Evolutionary conservation across 2,329 filamentous ascomycete genomes (phyloP).

Genomic region (Ilyonectria sp.): DNA sequence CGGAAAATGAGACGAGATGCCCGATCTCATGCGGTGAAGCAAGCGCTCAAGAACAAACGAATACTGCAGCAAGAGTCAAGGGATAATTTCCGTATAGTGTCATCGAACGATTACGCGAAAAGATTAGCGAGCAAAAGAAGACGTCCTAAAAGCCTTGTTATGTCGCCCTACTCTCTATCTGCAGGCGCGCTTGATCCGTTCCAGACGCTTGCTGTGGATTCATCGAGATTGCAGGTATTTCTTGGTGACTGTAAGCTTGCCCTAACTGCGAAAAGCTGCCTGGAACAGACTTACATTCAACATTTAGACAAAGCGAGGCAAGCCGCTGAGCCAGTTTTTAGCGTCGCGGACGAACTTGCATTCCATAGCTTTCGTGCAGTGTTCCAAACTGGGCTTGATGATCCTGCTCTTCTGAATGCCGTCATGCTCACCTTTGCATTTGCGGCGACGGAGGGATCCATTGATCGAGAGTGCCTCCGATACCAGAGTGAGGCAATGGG

Average conservation of each 20-base stretch:
- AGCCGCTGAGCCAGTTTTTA: constrained; percentile 56
- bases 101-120: neutral
- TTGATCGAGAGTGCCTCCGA: constrained; percentile 53
- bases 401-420: constrained; percentile 57
- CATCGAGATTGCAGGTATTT: constrained; percentile 24
- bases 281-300: rapidly evolving
- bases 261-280: no score
- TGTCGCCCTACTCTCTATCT: neutral
- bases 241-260: constrained; percentile 29
- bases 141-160: rapidly evolving
- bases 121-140: rapidly evolving
- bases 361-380: constrained; percentile 56
- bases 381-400: constrained; percentile 51
- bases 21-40: constrained; percentile 40
- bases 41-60: constrained; percentile 35
- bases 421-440: constrained; percentile 58
- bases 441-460: constrained; percentile 41
- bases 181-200: constrained; percentile 29
- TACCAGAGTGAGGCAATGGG: constrained; percentile 54
- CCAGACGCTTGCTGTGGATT: constrained; percentile 30
- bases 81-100: constrained; percentile 28
- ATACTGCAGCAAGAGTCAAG: constrained; percentile 13
- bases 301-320: constrained; percentile 42
- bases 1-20: constrained; percentile 26
- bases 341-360: constrained; percentile 52